A percentile compares a stretch with the other conserved stretches of the same genome.
These are phyloP conservation scores for Komagataea norvegica DNA, from an alignment of 1,139 yeast genomes.

Conservation along the genomic window DNA sequence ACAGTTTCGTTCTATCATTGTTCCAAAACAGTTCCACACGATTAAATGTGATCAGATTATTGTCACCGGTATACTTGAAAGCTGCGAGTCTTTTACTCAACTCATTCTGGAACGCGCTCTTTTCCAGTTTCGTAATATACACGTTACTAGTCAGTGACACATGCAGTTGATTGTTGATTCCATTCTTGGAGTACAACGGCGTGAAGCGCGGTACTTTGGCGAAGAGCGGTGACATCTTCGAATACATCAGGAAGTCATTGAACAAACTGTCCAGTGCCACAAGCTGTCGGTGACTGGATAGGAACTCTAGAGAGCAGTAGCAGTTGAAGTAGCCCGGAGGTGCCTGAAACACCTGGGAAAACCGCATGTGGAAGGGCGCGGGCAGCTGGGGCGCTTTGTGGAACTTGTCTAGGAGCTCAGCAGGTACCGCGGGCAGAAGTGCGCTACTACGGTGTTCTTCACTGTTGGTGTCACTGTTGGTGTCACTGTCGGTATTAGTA, in stretches of 20 bases:
- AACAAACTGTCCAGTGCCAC: conserved; percentile 6
- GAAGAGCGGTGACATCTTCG: conserved; percentile 11
- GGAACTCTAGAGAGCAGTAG: conserved; percentile 18
- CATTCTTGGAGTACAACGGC: conserved; percentile 10
- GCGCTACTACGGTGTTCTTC: conserved; percentile 1
- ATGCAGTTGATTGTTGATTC: conserved; percentile 15
- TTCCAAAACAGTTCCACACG: conserved; percentile 14
- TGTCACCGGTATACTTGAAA: not conserved
- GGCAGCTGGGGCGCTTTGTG: conserved; percentile 11
- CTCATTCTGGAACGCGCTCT: conserved; percentile 2
- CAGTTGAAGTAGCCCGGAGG: conserved; percentile 16
- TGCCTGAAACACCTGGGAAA: not conserved
- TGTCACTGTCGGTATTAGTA: too few species aligned
- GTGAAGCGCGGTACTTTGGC: conserved; percentile 7
- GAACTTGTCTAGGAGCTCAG: conserved; percentile 11
- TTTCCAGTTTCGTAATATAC: conserved; percentile 10
- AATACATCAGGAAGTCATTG: conserved; percentile 5
- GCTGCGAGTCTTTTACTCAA: conserved; percentile 1
- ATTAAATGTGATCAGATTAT: conserved; percentile 11
- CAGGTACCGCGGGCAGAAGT: conserved; percentile 10
- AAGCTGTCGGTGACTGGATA: conserved; percentile 9
- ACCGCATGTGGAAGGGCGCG: conserved; percentile 9
- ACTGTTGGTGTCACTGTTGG: conserved; percentile 4
- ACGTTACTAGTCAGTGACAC: conserved; percentile 20
- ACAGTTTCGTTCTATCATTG: conserved; percentile 8